Evolutionary conservation across 2,329 filamentous ascomycete species (phyloP).

Genomic region (Sclerotinia nivalis): DNA sequence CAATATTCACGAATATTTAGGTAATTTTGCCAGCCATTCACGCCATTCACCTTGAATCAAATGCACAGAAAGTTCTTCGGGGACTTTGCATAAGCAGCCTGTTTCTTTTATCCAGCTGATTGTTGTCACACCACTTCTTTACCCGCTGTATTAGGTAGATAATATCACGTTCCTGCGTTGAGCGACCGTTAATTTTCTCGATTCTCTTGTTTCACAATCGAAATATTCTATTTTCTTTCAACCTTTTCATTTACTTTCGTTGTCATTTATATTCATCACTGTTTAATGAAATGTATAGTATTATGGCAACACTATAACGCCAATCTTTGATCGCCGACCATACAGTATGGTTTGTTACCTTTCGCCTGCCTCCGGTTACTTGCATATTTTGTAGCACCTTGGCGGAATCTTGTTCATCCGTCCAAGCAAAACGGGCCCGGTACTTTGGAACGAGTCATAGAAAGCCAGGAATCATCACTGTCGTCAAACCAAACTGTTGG

Average conservation of each 20-base stretch:
- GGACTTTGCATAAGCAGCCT: conserved; percentile 12
- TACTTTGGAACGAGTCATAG: conserved; percentile 10
- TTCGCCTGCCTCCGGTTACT: conserved; percentile 14
- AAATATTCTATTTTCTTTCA: neutral
- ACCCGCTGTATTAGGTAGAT: neutral
- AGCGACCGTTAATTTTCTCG: neutral
- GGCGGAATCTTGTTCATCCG: conserved; percentile 14
- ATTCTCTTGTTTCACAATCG: neutral
- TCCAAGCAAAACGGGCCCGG: conserved; percentile 18
- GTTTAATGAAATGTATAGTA: neutral
- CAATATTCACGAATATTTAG: neutral
- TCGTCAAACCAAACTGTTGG: conserved; percentile 15
- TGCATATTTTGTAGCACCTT: conserved; percentile 19
- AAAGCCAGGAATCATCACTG: conserved; percentile 14
- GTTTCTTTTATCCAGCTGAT: neutral
- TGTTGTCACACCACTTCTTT: neutral
- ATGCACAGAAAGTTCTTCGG: conserved; percentile 14
- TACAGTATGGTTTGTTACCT: conserved; percentile 8
- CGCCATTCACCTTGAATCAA: neutral
- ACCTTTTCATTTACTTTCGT: conserved; percentile 3
- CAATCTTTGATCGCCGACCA: conserved; percentile 22
- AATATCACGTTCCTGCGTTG: conserved; percentile 4
- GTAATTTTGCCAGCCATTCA: conserved; percentile 12
- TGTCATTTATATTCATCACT: neutral
- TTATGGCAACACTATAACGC: conserved; percentile 9